Base-by-base conservation (phyloP, 805 yeast genomes). In the Ogataea ganodermae region DNA sequence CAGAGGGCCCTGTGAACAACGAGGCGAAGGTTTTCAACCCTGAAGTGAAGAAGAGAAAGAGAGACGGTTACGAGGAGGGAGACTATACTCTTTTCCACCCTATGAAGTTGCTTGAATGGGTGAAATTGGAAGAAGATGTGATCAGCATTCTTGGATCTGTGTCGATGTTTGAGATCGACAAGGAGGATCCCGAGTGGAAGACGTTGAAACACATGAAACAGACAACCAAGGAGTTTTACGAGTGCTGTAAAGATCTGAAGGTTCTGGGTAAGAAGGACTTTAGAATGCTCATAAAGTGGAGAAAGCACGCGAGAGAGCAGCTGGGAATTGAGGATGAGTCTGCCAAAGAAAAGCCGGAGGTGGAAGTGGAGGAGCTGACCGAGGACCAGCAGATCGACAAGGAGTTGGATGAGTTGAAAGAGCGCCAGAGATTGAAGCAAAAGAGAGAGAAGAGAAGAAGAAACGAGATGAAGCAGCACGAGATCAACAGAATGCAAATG, bases 31-130 rank as follows among this genome's bases (percentile, higher is more conserved):
- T 94, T 35, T 94, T 83, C 73, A 90, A 94, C 61, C 99, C 99
- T 1, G 98, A 92, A 63, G 83, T 84, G 70, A 89, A 89, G 69
- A 80, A 77, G 47, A 83, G 98, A 70, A 84, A 82, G 67, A 86
- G 99, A 81, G 87, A 86, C 58, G 99, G 99, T 80, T 94, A 94
- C 70, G 97, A 88, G 49, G 98, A 92, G 61, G 97, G 95, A 42
- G 96, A 94, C 61, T 81, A 86, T 60, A 73, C 80, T 26, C 75
- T 77, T 53, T 86, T 80, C 63, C 91, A 89, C 60, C 79, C 83
- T 8, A 73, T 81, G 73, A 80, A 89, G 13, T 73, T 90, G 6
- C 66, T 90, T 65, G 97, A 92, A 5, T 91, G 94, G 70, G 80
- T 94, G 36, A 83, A 75, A 59, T 61, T 55, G 51, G 76, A 81